These are phyloP conservation scores for Phytophthora idaei DNA, from an alignment of 352 stramenopile species.

Conservation along the genomic window DNA sequence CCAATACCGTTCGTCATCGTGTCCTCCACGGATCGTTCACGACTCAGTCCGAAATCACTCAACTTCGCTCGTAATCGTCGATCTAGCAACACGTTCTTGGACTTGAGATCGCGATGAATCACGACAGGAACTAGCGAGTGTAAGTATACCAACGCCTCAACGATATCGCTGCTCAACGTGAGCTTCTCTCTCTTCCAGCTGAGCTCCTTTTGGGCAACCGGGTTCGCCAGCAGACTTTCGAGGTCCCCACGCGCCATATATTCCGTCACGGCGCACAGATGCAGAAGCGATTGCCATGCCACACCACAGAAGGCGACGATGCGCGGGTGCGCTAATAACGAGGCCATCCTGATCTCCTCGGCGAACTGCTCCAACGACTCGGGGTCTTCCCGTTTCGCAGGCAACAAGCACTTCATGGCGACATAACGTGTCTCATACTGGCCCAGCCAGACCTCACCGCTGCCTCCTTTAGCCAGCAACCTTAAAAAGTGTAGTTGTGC, in stretches of 20 bases:
- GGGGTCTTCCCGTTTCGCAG: constrained; percentile 63
- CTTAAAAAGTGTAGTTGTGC: constrained; percentile 74
- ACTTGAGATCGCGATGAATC: constrained; percentile 79
- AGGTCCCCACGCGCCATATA: constrained; percentile 83
- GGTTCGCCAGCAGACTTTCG: constrained; percentile 50
- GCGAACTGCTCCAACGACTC: constrained; percentile 75
- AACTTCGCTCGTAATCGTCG: constrained; percentile 67
- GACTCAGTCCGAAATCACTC: constrained; percentile 76
- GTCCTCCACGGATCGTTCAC: constrained; percentile 66
- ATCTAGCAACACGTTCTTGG: constrained; percentile 76
- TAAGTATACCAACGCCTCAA: constrained; percentile 73
- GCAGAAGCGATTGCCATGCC: constrained; percentile 76
- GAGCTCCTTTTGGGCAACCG: constrained; percentile 45
- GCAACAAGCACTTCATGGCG: constrained; percentile 80
- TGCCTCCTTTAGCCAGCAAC: constrained; percentile 76
- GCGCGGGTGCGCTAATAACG: constrained; percentile 73
- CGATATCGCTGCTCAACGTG: constrained; percentile 63
- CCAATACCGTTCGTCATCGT: constrained; percentile 83
- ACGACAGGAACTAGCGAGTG: constrained; percentile 69
- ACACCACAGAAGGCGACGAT: constrained; percentile 87
- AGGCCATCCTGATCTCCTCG: constrained; percentile 84
- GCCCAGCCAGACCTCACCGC: constrained; percentile 83
- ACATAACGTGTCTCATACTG: constrained; percentile 78
- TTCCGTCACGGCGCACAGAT: constrained; percentile 81
- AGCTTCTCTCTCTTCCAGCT: constrained; percentile 69